Evolutionary conservation across 2,329 filamentous ascomycete genomes (phyloP), one percentile per base, ranked within the genome.

Genomic region (Thielaviopsis euricoi): DNA sequence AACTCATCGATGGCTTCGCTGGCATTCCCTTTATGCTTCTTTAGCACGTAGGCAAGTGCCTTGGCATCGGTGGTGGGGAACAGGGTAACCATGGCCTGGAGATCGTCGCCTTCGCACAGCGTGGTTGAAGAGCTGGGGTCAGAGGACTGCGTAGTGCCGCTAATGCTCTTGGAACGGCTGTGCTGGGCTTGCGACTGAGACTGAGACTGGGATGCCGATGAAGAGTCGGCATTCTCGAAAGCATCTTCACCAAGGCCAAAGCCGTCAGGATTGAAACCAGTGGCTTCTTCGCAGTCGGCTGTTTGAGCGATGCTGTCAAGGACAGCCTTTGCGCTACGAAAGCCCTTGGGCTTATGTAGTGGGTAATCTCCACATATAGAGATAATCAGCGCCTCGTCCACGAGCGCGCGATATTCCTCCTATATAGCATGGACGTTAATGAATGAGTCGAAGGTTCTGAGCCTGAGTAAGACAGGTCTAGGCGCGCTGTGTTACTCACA

Each of bases 361-460:
- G 89, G 79, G 68, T 82, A 87, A 65, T 97, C 91, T 56, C 74
- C 80, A 5, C 82, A 74, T 54, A 96, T 86, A 3, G 88, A 84
- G 57, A 85, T 77, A 60, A 96, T 79, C 13, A 91, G 76, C 0
- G 87, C 79, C 62, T 89, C 80, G 63, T 96, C 90, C 48, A 96
- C 70, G 19, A 84, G 78, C 23, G 85, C 79, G 66, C 83, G 83
- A 66, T 88, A 91, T 62, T 85, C 80, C 61, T 82, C 76, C 82
- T 90, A 55, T 53, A 33, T 6, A 15, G 17, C 2, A 2, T 6
- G 15, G 40, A 13, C 6, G 29, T 52, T 17, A 26, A n/a, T 48
- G 10, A 48, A 4, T 9, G 6, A 17, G n/a, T 10, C 43, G 4
- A 9, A n/a, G 17, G n/a, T 19, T 3, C 21, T 17, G 15, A 21